Conservation (phyloP, 257 asterid species). For the Przewalskia tangutica region DNA sequence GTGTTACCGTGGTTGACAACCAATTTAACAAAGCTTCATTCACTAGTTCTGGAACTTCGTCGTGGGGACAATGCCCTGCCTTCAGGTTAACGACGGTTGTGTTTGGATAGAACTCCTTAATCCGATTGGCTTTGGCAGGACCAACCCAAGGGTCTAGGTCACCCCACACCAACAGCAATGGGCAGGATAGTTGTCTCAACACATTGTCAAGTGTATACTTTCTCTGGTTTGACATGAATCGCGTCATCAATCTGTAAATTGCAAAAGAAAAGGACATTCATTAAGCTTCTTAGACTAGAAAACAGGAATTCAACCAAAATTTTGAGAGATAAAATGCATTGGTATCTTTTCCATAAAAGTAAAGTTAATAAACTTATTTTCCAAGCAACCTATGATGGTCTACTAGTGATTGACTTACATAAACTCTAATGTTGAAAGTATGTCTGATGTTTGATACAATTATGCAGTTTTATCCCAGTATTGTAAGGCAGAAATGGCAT, state of each 20-base stretch:
- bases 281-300: not conserved
- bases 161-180: slow-evolving; percentile 80
- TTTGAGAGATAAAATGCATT: not conserved
- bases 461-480: not conserved
- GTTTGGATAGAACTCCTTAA: slow-evolving; percentile 64
- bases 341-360: not conserved
- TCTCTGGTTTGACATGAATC: slow-evolving; percentile 72
- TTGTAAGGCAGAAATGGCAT: not conserved
- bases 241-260: slow-evolving; percentile 55
- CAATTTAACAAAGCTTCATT: slow-evolving; percentile 76
- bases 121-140: slow-evolving; percentile 72
- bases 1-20: slow-evolving; percentile 32
- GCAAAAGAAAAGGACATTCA: not conserved
- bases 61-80: slow-evolving; percentile 97
- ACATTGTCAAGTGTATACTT: slow-evolving; percentile 75
- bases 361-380: not conserved
- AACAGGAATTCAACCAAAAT: no score
- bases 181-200: slow-evolving; percentile 65
- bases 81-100: slow-evolving; percentile 58
- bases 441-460: not conserved
- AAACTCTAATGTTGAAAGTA: not conserved
- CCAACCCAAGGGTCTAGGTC: slow-evolving; percentile 96
- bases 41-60: slow-evolving; percentile 85
- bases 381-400: not conserved
- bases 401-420: not conserved